These are phyloP conservation scores for Dactylorhiza incarnata DNA, from an alignment of 106 monocot genomes.

Conservation along the genomic window DNA sequence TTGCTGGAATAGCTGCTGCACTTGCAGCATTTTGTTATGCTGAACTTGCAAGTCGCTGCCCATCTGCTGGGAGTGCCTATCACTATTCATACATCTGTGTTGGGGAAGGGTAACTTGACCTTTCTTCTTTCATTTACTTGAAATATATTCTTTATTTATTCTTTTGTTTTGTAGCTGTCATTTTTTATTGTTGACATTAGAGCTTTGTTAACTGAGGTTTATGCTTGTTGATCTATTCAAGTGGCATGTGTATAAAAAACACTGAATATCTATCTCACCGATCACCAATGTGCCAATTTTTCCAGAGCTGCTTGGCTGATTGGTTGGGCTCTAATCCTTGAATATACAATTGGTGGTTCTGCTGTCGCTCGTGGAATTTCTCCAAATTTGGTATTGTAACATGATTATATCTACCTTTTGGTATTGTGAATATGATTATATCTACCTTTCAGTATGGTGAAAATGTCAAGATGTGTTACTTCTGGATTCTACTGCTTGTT, in stretches of 20 bases:
- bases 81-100: conserved; percentile 99
- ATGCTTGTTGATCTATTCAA: neutral
- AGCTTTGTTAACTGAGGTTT: neutral
- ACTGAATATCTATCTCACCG: neutral
- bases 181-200: neutral
- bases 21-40: conserved; percentile 99
- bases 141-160: neutral
- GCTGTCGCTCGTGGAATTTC: conserved; percentile 96
- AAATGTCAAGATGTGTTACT: neutral
- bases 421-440: too few relatives aligned
- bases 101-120: conserved; percentile 75
- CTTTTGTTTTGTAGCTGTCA: neutral
- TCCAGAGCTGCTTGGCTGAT: conserved; percentile 91
- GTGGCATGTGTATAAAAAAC: neutral
- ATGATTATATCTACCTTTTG: neutral
- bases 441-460: neutral
- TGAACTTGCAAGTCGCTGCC: conserved; percentile 96
- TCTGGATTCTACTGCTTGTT: neutral
- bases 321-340: conserved; percentile 94
- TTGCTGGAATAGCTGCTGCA: conserved; percentile 96
- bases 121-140: neutral
- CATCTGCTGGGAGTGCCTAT: conserved; percentile 97
- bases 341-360: conserved; percentile 92
- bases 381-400: conserved; percentile 65
- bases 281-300: neutral